These are phyloP conservation scores for Malassezia globosa DNA, from an alignment of 1,284 basidiomycete species.

Conservation along the genomic window DNA sequence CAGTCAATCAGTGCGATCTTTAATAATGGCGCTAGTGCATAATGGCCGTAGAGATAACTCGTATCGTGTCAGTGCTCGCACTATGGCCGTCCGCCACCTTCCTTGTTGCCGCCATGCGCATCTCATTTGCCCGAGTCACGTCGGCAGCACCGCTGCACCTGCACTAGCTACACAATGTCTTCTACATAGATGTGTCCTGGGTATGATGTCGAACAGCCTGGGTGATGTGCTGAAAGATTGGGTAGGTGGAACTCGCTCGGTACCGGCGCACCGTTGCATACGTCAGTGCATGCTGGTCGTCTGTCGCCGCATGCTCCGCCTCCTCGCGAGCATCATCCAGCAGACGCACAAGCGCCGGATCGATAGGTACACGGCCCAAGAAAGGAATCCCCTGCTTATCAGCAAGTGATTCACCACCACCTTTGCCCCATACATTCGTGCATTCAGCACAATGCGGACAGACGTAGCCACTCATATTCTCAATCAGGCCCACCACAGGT, in stretches of 20 bases:
- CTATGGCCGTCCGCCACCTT: too few species aligned
- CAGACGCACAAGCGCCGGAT: conserved; percentile 76
- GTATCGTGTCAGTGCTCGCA: too few species aligned
- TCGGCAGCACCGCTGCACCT: too few species aligned
- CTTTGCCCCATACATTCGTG: conserved; percentile 86
- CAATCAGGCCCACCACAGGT: conserved; percentile 83
- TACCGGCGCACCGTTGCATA: conserved; percentile 37
- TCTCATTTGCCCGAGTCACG: too few species aligned
- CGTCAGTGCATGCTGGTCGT: conserved; percentile 27
- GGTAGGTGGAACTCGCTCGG: conserved; percentile 33
- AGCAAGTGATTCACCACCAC: conserved; percentile 69
- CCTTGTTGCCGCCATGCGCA: too few species aligned
- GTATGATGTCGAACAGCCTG: conserved; percentile 21
- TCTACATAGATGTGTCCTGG: background rate
- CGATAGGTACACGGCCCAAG: conserved; percentile 82
- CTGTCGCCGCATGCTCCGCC: background rate
- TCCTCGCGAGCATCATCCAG: conserved; percentile 59
- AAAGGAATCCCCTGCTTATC: conserved; percentile 63
- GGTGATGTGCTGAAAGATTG: conserved; percentile 39
- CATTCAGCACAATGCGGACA: conserved; percentile 76
- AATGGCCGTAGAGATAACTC: background rate
- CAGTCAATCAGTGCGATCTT: conserved; percentile 56
- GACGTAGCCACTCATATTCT: conserved; percentile 98
- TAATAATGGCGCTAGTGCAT: conserved; percentile 14
- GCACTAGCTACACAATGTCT: too few species aligned